Evolutionary conservation across 345 rosid species (phyloP), one percentile per base, ranked within the genome.

Genomic region (Dimocarpus longan): DNA sequence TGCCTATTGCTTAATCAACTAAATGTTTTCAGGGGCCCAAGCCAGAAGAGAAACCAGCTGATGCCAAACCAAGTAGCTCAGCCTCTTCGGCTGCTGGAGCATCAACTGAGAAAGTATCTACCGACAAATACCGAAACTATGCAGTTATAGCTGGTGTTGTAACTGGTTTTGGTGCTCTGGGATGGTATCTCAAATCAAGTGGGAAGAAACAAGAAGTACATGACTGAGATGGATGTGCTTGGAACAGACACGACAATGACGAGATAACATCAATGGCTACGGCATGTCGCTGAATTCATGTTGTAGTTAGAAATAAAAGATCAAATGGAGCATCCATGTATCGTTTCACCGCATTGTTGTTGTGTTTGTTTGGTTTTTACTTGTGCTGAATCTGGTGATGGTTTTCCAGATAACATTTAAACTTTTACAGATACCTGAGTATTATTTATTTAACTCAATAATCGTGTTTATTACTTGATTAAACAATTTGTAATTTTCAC

Each of bases 141-240:
- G 98, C 94, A 1, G 97, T 96, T 32, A 43, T 91, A n/a, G 98
- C 98, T 0, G 98, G 97, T 70, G 79, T 84, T 19, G 68, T 92
- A 73, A 86, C 99, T 6, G 76, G 66, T 18, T 9, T 88, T 9
- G 95, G 91, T 79, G 92, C 97, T 39, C 66, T 93, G 28, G 99
- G 99, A 70, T 94, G 98, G 99, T 96, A 94, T 83, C 80, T 96
- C 77, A 89, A 86, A 76, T 89, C 92, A 39, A 84, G 89, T n/a
- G 82, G 83, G 50, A 92, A 94, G 95, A 94, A 94, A 46, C 91
- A 82, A 75, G 85, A 93, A 80, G 89, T 79, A 60, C 86, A 84
- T 74, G 98, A 93, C 73, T 94, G 87, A 89, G 78, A 16, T 66
- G 50, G 39, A 18, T 37, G 13, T 52, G 67, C 64, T 48, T 5